Evolutionary conservation across 257 asterid genomes (phyloP), one percentile per base, ranked within the genome.

Genomic region (Prunella vulgaris): DNA sequence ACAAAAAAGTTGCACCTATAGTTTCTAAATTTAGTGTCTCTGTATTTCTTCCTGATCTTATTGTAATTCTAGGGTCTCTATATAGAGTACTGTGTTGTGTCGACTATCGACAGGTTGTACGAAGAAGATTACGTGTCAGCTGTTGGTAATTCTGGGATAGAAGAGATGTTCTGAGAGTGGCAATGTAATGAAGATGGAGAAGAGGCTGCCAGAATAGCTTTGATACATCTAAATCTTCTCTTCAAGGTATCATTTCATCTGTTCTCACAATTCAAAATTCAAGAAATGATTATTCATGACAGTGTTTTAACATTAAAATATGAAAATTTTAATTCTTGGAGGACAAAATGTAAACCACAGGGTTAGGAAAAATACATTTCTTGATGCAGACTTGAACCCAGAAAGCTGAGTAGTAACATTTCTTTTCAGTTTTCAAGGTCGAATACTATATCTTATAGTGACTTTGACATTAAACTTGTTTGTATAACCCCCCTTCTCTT

Each of bases 341-440:
- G 84, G 82, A 48, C 17, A 44, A 71, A 6, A 40, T 5, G 54
- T 86, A 44, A 80, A 75, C 48, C 96, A 85, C 49, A 78, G 82
- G 60, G 86, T 87, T 14, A 86, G 62, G 92, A 86, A 3, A 9
- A 35, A 8, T 7, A 8, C 42, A 35, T 35, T 87, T 44, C 78
- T 83, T 76, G 68, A 73, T 24, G 78, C 84, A 18, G 78, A 79
- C 64, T 17, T 74, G 57, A 74, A 75, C 35, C 70, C 60, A 27
- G 72, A 46, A 48, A 27, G 14, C 51, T 3, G 15, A 60, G 63
- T 15, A 60, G 30, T 32, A 66, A 83, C 46, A 7, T 8, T 13
- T 84, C 96, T 12, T 83, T 72, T 42, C 77, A 84, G 63, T 0
- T 2, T 4, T 30, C 33, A 30, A 30, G 33, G 4, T 30, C 33